phyloP scores from a whole-genome alignment of 2,329 filamentous ascomycete species.

The Exophiala bonariae region DNA sequence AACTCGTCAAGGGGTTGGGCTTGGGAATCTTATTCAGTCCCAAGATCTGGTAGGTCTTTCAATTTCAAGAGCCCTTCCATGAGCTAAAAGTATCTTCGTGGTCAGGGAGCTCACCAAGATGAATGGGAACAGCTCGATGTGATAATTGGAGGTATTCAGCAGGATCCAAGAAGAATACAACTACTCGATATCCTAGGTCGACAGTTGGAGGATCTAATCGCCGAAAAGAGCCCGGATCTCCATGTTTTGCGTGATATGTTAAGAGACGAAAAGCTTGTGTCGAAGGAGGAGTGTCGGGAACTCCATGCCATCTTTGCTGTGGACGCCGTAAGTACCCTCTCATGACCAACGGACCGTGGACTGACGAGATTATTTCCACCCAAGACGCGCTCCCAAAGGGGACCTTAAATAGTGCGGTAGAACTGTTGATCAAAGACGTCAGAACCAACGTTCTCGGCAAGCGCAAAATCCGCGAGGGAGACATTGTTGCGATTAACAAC shows the following conservation, averaged over 20 bases:
- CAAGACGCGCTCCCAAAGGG: constrained; percentile 1
- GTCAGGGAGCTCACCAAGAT: constrained; percentile 18
- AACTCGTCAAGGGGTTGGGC: constrained; percentile 11
- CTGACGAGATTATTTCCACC: not conserved
- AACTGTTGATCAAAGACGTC: constrained; percentile 1
- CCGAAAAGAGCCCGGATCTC: constrained; percentile 21
- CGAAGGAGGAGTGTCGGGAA: constrained; percentile 16
- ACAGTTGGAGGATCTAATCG: constrained; percentile 20
- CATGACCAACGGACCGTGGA: constrained; percentile 5
- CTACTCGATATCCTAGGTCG: constrained; percentile 26
- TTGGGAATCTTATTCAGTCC: constrained; percentile 10
- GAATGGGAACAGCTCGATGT: constrained; percentile 8
- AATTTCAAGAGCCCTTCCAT: not conserved
- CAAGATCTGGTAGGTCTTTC: constrained; percentile 17
- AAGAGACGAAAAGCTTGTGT: constrained; percentile 19
- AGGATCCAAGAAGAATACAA: constrained; percentile 24
- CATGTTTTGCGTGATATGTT: constrained; percentile 21
- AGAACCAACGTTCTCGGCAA: constrained; percentile 4
- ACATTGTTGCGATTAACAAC: not conserved
- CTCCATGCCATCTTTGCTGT: constrained; percentile 13
- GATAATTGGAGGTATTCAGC: constrained; percentile 16
- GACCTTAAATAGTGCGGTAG: not conserved
- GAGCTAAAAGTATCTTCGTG: constrained; percentile 2
- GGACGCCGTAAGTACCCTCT: constrained; percentile 8
- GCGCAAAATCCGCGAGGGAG: not conserved